phyloP scores from a whole-genome alignment of 2,329 filamentous ascomycete genomes.

The Monosporascus ibericus region DNA sequence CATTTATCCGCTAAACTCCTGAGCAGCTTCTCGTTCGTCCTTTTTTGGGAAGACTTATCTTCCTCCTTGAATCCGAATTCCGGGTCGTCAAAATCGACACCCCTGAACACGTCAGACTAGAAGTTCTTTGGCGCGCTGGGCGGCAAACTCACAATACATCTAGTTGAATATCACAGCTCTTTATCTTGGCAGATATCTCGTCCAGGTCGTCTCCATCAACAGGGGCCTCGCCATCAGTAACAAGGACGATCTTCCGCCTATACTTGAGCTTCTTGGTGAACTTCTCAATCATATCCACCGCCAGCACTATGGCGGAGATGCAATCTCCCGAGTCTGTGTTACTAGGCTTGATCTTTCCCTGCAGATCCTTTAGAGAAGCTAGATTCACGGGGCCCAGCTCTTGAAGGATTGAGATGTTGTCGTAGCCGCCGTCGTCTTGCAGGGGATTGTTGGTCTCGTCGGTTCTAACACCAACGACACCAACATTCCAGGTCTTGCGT shows the following conservation, averaged over 20 bases:
- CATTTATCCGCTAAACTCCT: conserved; percentile 61
- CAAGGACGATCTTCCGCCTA: conserved; percentile 70
- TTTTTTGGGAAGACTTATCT: conserved; percentile 68
- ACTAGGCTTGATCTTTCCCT: conserved; percentile 59
- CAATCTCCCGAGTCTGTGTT: conserved; percentile 68
- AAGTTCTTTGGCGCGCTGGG: background rate
- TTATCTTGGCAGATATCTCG: conserved; percentile 67
- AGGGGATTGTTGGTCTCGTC: conserved; percentile 68
- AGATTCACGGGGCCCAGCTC: conserved; percentile 56
- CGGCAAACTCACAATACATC: conserved; percentile 65
- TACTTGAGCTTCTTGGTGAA: conserved; percentile 80
- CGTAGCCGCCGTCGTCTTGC: conserved; percentile 64
- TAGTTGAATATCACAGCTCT: conserved; percentile 70
- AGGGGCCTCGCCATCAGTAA: conserved; percentile 72
- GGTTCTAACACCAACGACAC: conserved; percentile 79
- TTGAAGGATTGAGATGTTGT: conserved; percentile 77
- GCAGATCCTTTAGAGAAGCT: conserved; percentile 61
- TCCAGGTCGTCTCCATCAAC: conserved; percentile 68
- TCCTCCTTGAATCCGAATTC: conserved; percentile 93
- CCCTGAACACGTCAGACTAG: conserved; percentile 41
- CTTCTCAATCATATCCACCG: conserved; percentile 75
- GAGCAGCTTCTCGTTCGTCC: conserved; percentile 67
- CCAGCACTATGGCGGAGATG: conserved; percentile 81
- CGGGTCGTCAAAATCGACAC: conserved; percentile 87
- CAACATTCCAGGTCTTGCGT: conserved; percentile 67